phyloP scores from a whole-genome alignment of 148 eudicot species.

The Chenopodium album region DNA sequence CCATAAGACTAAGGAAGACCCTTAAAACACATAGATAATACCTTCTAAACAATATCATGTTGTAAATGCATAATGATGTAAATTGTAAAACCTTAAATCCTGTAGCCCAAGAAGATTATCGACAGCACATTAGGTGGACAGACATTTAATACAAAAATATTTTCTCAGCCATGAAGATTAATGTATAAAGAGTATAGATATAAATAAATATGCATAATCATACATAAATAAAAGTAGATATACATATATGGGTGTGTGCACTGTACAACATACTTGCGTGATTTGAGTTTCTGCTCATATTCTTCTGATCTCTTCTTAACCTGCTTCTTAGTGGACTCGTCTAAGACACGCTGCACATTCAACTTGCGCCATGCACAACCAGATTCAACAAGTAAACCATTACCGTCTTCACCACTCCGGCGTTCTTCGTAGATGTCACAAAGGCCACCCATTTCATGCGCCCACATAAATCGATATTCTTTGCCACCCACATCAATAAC shows the following conservation, averaged over 20 bases:
- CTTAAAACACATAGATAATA: neutral
- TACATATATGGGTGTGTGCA: neutral
- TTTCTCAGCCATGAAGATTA: neutral
- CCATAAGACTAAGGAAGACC: neutral
- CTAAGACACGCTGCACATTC: conserved; percentile 81
- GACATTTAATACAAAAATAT: neutral
- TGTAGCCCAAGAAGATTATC: neutral
- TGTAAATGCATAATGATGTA: neutral
- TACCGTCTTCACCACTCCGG: conserved; percentile 76
- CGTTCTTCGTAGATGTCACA: conserved; percentile 96
- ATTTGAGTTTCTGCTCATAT: conserved; percentile 60
- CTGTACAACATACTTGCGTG: conserved; percentile 66
- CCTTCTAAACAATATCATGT: neutral
- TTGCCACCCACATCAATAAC: conserved; percentile 91
- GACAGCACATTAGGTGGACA: neutral
- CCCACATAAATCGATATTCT: conserved; percentile 84
- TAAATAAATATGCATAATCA: neutral
- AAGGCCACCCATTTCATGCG: conserved; percentile 62
- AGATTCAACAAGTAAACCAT: conserved; percentile 89
- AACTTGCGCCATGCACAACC: conserved; percentile 92
- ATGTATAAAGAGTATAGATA: neutral
- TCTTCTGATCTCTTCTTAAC: conserved; percentile 89
- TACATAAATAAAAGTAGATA: neutral
- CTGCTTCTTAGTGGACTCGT: conserved; percentile 85
- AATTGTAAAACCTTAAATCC: neutral